Evolutionary conservation across 1,284 basidiomycete genomes (phyloP).

Genomic region (Cerioporus squamosus): DNA sequence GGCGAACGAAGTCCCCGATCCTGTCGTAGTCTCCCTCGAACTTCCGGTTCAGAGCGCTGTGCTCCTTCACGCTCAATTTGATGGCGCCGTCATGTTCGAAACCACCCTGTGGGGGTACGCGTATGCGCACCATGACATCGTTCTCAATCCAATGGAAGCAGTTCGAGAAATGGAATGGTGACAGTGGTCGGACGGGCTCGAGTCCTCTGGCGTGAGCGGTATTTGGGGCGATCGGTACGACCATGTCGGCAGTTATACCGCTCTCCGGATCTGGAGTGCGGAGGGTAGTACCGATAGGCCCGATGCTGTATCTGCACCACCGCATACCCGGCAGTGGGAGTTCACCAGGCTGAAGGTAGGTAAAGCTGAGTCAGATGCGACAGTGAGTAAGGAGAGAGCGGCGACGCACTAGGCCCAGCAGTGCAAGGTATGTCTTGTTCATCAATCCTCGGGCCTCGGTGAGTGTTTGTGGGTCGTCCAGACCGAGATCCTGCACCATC

Average conservation of each 20-base stretch:
- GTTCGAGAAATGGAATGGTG: not conserved
- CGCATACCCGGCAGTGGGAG: not conserved
- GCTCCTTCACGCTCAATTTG: not conserved
- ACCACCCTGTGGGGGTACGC: not conserved
- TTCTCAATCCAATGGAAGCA: conserved; percentile 1
- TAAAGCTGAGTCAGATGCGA: not conserved
- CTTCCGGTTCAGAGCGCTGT: too few species aligned
- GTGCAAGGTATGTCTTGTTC: not conserved
- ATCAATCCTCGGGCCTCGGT: not conserved
- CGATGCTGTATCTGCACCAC: not conserved
- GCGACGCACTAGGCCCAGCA: not conserved
- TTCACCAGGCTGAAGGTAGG: not conserved
- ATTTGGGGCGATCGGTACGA: conserved; percentile 1
- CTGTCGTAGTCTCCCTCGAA: too few species aligned
- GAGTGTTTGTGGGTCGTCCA: not conserved
- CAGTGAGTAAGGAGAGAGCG: not conserved
- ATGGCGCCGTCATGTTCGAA: not conserved
- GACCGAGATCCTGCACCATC: not conserved
- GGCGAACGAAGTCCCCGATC: too few species aligned
- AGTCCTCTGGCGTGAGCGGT: not conserved
- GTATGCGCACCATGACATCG: conserved; percentile 1
- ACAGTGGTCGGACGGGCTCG: not conserved
- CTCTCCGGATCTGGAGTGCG: not conserved
- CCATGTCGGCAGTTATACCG: not conserved
- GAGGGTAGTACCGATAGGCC: not conserved